Conservation (phyloP, 176 grass and related monocot species). For the Cocos nucifera region DNA sequence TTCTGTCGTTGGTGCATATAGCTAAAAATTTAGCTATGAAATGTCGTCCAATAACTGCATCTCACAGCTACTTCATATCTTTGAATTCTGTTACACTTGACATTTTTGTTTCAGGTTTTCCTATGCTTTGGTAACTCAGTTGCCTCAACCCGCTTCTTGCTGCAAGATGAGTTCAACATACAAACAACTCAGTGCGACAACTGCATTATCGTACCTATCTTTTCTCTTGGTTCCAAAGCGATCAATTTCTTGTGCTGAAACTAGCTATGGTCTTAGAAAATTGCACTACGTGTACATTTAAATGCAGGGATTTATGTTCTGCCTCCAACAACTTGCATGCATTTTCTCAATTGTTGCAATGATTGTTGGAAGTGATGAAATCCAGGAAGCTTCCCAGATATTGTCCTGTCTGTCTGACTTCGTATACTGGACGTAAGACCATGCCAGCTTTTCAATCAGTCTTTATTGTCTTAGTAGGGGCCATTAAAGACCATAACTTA, state of each 20-base stretch:
- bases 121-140: constrained; percentile 96
- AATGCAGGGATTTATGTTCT: constrained; percentile 91
- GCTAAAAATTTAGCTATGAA: too few relatives aligned
- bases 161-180: constrained; percentile 99
- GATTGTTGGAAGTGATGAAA: constrained; percentile 75
- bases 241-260: not conserved
- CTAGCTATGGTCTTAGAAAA: constrained; percentile 2
- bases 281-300: constrained; percentile 7
- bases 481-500: not conserved
- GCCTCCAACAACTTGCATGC: constrained; percentile 92
- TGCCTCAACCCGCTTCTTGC: constrained; percentile 91
- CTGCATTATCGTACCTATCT: constrained; percentile 79
- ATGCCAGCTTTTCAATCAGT: not conserved
- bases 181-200: constrained; percentile 97
- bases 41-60: too few relatives aligned
- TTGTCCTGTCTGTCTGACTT: constrained; percentile 74
- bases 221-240: not conserved
- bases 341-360: constrained; percentile 89
- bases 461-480: constrained; percentile 4
- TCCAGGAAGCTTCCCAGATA: constrained; percentile 89
- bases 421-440: constrained; percentile 87
- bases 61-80: too few relatives aligned
- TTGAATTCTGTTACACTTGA: not conserved
- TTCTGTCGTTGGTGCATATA: too few relatives aligned
- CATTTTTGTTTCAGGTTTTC: constrained; percentile 48